Conservation (phyloP, 495 filamentous ascomycete genomes). For the Penicillium cosmopolitanum region DNA sequence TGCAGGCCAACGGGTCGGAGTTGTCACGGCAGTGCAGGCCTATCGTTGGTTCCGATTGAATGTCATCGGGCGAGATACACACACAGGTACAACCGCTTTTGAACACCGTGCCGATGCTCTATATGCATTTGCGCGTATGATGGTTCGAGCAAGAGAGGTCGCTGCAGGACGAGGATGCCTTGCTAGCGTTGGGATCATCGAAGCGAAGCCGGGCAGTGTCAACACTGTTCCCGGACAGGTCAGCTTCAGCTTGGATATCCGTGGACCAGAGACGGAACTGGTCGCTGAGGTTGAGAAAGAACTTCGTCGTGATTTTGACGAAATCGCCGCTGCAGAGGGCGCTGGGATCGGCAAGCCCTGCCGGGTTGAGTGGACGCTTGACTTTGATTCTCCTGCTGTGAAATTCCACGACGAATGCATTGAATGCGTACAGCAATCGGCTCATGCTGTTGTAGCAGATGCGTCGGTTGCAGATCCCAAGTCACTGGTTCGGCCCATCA, state of each 20-base stretch:
- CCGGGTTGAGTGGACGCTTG: slow-evolving; percentile 59
- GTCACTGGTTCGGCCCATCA: slow-evolving; percentile 51
- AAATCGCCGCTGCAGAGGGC: slow-evolving; percentile 59
- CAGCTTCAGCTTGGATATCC: slow-evolving; percentile 72
- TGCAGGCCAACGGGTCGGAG: slow-evolving; percentile 64
- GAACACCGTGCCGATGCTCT: slow-evolving; percentile 62
- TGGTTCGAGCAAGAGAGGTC: slow-evolving; percentile 65
- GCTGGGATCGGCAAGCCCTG: slow-evolving; percentile 56
- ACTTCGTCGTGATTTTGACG: slow-evolving; percentile 57
- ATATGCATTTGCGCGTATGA: slow-evolving; percentile 68
- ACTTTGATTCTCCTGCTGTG: slow-evolving; percentile 66
- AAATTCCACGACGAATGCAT: slow-evolving; percentile 75
- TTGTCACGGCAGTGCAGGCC: slow-evolving; percentile 68
- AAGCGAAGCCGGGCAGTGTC: slow-evolving; percentile 65
- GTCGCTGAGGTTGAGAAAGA: slow-evolving; percentile 60
- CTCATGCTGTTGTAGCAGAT: slow-evolving; percentile 54
- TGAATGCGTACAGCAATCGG: slow-evolving; percentile 63
- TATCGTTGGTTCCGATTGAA: slow-evolving; percentile 74
- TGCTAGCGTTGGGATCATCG: slow-evolving; percentile 74
- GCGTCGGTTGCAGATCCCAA: slow-evolving; percentile 48
- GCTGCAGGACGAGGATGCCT: slow-evolving; percentile 59
- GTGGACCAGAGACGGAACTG: slow-evolving; percentile 60
- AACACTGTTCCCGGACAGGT: slow-evolving; percentile 77
- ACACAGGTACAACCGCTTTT: slow-evolving; percentile 78
- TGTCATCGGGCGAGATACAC: slow-evolving; percentile 67